Evolutionary conservation across 1,284 basidiomycete species (phyloP).

Genomic region (Puccinia polysora): DNA sequence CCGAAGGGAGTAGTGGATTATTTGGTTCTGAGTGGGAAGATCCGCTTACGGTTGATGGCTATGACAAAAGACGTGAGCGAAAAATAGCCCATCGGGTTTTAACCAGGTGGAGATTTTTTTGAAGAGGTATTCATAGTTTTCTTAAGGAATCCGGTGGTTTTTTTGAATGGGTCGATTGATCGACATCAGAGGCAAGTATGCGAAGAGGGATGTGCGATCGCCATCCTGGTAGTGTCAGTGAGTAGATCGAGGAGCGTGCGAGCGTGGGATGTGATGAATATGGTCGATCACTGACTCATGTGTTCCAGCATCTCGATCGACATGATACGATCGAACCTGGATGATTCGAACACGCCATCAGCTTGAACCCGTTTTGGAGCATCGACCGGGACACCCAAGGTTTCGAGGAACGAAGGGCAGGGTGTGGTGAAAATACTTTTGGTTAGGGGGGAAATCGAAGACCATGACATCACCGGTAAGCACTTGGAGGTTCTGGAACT

Average conservation of each 20-base stretch:
- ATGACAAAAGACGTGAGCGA: slow-evolving; percentile 74
- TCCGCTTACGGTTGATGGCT: slow-evolving; percentile 22
- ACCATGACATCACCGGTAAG: slow-evolving; percentile 70
- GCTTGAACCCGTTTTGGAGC: too few relatives aligned
- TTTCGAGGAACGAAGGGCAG: too few relatives aligned
- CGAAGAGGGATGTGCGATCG: too few relatives aligned
- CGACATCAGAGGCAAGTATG: too few relatives aligned
- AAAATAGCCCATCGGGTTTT: slow-evolving; percentile 59
- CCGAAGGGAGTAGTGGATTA: too few relatives aligned
- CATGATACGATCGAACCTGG: slow-evolving; percentile 68
- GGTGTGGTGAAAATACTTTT: slow-evolving; percentile 55
- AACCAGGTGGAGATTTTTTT: slow-evolving; percentile 68
- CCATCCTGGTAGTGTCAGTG: too few relatives aligned
- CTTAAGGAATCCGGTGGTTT: background rate
- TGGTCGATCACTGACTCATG: slow-evolving; percentile 58
- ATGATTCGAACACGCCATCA: slow-evolving; percentile 4
- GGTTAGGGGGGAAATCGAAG: slow-evolving; percentile 61
- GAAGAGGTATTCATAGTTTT: slow-evolving; percentile 67
- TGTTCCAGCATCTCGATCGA: slow-evolving; percentile 82
- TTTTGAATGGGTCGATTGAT: too few relatives aligned
- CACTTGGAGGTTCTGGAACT: slow-evolving; percentile 63
- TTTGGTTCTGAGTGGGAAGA: too few relatives aligned
- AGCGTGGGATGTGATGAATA: too few relatives aligned
- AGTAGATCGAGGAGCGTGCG: background rate
- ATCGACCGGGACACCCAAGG: too few relatives aligned